Percentiles rank a stretch among this genome's conserved stretches.
Conservation (phyloP, 2,329 filamentous ascomycete species). For the Akanthomyces lecanii region DNA sequence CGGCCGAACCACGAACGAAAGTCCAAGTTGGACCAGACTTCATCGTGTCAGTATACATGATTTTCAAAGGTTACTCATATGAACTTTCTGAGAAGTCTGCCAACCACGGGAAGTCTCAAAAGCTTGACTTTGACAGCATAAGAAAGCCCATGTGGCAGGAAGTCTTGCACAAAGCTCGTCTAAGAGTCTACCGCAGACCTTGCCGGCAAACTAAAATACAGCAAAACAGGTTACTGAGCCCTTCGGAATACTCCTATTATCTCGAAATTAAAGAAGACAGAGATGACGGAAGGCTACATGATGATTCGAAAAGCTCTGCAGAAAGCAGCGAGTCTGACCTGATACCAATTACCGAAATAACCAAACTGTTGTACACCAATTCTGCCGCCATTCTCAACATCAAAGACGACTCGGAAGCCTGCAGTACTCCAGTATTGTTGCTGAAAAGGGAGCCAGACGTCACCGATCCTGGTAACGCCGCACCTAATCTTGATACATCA, state of each 20-base stretch:
- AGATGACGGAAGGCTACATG: conserved; percentile 52
- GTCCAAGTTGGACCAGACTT: conserved; percentile 87
- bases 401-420: conserved; percentile 45
- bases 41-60: conserved; percentile 86
- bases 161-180: conserved; percentile 85
- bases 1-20: conserved; percentile 55
- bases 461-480: conserved; percentile 37
- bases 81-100: neutral
- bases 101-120: neutral
- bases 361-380: conserved; percentile 91
- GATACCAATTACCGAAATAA: conserved; percentile 57
- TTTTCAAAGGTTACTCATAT: conserved; percentile 75
- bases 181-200: conserved; percentile 72
- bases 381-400: conserved; percentile 88
- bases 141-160: conserved; percentile 85
- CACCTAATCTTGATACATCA: neutral
- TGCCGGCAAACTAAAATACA: neutral
- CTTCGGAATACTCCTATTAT: conserved; percentile 64
- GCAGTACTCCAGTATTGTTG: conserved; percentile 54
- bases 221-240: neutral
- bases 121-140: conserved; percentile 29
- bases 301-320: conserved; percentile 31
- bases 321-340: conserved; percentile 48
- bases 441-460: conserved; percentile 68
- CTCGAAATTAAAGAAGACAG: conserved; percentile 80